Evolutionary conservation across 768 basidiomycete species (phyloP), one percentile per base, ranked within the genome.

Genomic region (Naganishia vaughanmartiniae): DNA sequence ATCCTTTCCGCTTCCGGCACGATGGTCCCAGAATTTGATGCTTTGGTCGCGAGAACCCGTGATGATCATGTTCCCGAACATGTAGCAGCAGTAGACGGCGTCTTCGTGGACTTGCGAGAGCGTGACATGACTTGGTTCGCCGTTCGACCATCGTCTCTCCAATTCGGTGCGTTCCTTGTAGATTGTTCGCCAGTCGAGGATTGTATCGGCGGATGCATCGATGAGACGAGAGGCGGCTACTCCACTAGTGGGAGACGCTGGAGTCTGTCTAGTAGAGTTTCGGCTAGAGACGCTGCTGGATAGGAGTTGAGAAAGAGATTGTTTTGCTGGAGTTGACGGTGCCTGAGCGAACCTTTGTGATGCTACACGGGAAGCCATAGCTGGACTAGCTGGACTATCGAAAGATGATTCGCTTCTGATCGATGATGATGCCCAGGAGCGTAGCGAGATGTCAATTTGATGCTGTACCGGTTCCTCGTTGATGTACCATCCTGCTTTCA

Each of bases 11-110:
- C 48, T 31, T 11, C 65, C 42, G 21, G 48, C 39, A 17, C 31
- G 48, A 31, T 54, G 54, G 26, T 72, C 54, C 67, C 67, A 72
- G 53, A 72, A 65, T 24, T 51, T 69, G 39, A 72, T 63, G 26
- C 51, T 48, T 55, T 57, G 54, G 36, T 72, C 67, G 33, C 67
- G 56, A 1, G 39, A 51, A 14, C 71, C 71, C 6, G 71, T 72
- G 54, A 72, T 46, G 28, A 72, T 60, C 48, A 48, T 48, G 51
- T 67, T 48, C 0, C 65, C 56, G 24, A 65, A 28, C 33, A 69
- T 53, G 39, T 54, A 58, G 19, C 48, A 51, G 54, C 71, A 72
- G 67, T 72, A 72, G 31, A 72, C 57, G 17, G 71, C 67, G 7
- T 63, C 57, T n/a, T 57, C 33, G 45, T 65, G 57, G 24, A 60